Base-by-base conservation (phyloP, 2,329 filamentous ascomycete species). In the Penicillium hesseltinei region DNA sequence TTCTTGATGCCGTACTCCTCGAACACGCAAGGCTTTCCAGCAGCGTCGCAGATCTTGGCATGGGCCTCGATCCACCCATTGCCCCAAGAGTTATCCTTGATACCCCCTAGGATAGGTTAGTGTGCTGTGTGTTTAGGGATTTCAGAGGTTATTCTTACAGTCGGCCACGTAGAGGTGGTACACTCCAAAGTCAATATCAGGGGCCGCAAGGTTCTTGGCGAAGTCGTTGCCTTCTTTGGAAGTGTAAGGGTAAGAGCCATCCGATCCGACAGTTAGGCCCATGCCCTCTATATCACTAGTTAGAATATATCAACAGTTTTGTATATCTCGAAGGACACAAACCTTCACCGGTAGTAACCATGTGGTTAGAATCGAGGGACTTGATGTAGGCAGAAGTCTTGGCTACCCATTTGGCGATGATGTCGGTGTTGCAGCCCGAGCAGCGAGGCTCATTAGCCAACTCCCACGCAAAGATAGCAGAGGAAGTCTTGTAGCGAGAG, bases 341-440 rank as follows among this genome's bases (percentile, higher is more conserved):
- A 47, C 45, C 45, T 47, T 47, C 45, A 33, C 45, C 45, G 13
- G 45, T 47, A 15, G 45, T 47, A 19, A 47, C 45, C 45, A 47
- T 23, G 4, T 47, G 45, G 29, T 35, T 35, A 7, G 45, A 23
- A 47, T 47, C 45, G 13, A 47, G 45, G 9, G 45, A 47, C 19
- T 47, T 47, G 19, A 47, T 47, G 29, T 47, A 47, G 45, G 45
- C 19, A n/a, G 45, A 23, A 17, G 45, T 47, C 19, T 47, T 33
- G 13, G 45, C 27, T 6, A 47, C 45, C 45, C 45, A 48, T 27
- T n/a, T 31, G 10, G 43, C 7, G 25, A 45, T 45, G 10, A 45
- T 3, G 19, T 45, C 43, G 25, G 43, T 45, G 2, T 45, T 5
- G 25, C 43, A 45, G 43, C 43, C n/a, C 17, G 43, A 3, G 17